Evolutionary conservation across 441 rosid species (phyloP), one percentile per base, ranked within the genome.

Genomic region (Adansonia gregorii): DNA sequence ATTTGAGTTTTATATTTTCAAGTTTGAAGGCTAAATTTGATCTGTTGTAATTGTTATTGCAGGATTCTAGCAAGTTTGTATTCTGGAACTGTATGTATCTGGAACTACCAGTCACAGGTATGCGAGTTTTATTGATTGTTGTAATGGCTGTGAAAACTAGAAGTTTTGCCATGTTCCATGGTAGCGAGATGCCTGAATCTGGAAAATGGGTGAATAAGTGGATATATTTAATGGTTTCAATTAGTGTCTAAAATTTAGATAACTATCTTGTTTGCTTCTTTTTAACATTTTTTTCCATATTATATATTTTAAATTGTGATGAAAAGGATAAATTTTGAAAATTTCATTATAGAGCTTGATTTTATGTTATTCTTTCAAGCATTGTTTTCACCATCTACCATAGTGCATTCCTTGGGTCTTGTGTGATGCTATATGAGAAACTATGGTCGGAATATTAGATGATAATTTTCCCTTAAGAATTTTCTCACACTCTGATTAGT

Each of bases 81-180:
- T 79, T 86, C 95, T 17, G 98, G 97, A 87, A 84, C 90, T 71
- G 79, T 92, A 41, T 86, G 92, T 73, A 90, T 94, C 67, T 92
- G 93, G 94, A 92, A 92, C 87, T 89, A 92, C 89, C 88, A 89
- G 79, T 82, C 93, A 11, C 94, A 92, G 92, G 97, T 89, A 85
- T 64, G 81, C 52, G 78, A 19, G 48, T 74, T 74, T 71, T 72
- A 54, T 43, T 63, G 45, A 31, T 59, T 54, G 45, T 17, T 1
- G 14, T 35, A 31, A 52, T 54, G 5, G 2, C 49, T 9, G 46
- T 19, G 8, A 54, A 54, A 71, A n/a, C 31, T 52, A 35, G 15
- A 54, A 9, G 20, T 19, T 67, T 51, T 51, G 6, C 60, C 2
- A 9, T 51, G 45, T 15, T 52, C 6, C 12, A 22, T 20, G 73